Conservation (phyloP, 176 grass and related monocot species). For the Eragrostis nindensis region DNA sequence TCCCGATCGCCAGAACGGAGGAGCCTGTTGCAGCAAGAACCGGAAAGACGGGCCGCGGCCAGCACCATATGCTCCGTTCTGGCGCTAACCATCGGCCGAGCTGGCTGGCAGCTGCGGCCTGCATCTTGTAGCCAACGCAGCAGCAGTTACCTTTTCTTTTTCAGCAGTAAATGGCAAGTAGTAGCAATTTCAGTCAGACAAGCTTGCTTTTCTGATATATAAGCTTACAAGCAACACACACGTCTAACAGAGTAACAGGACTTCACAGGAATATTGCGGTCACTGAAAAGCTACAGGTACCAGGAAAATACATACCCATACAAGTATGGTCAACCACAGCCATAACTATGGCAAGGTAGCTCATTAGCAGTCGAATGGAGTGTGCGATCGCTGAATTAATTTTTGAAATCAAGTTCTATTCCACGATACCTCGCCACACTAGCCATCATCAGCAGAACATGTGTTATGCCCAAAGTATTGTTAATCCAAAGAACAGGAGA, state of each 20-base stretch:
- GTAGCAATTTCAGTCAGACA: too few relatives aligned
- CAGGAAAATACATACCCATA: not conserved
- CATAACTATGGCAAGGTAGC: not conserved
- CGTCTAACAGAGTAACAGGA: not conserved
- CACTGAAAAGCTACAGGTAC: not conserved
- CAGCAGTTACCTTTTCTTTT: too few relatives aligned
- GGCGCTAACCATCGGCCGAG: too few relatives aligned
- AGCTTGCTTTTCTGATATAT: too few relatives aligned
- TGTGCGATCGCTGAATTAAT: not conserved
- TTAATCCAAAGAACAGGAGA: slow-evolving; percentile 72
- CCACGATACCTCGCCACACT: not conserved
- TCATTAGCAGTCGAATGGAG: not conserved
- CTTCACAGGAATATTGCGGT: slow-evolving; percentile 7
- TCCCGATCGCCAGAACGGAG: too few relatives aligned
- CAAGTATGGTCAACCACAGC: not conserved
- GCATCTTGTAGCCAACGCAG: too few relatives aligned
- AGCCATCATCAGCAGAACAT: not conserved
- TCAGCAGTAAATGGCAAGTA: too few relatives aligned
- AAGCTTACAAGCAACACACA: not conserved
- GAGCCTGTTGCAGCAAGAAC: too few relatives aligned
- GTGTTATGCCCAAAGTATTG: slow-evolving; percentile 79
- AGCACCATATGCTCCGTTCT: too few relatives aligned
- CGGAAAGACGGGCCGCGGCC: too few relatives aligned
- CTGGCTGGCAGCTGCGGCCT: too few relatives aligned
- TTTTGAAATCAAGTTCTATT: not conserved